Evolutionary conservation across 2,329 filamentous ascomycete species (phyloP), one percentile per base, ranked within the genome.

Genomic region (Aspergillus fructus): DNA sequence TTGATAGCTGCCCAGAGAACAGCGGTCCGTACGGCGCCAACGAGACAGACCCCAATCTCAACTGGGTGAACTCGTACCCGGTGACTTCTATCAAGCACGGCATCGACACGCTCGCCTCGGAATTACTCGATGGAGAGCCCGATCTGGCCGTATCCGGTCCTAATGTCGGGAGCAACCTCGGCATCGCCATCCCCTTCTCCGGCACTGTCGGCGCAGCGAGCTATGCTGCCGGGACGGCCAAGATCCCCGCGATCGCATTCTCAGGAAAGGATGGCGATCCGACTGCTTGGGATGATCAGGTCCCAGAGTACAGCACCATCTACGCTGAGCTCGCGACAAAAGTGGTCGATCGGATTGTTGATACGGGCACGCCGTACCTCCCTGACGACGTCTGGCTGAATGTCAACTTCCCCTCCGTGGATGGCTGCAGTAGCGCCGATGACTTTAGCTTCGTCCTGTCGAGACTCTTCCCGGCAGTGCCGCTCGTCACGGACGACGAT

Each of bases 61-160:
- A 89, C 78, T 90, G 88, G 78, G 87, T 90, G 58, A 90, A 90
- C 76, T 87, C 85, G 0, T 89, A 78, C 72, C 87, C 88, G 0
- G 84, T 85, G 2, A 89, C 87, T 0, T 77, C 84, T 2, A 85
- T 88, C 66, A 81, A 83, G 56, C 82, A 83, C 68, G 87, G 87
- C 39, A 84, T 89, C 67, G 74, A 84, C 59, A 80, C 75, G 4
- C 78, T 86, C 37, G 81, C 79, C 0, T 79, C 81, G 0, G 74
- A 78, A 41, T 75, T 83, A 54, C 89, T 85, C 78, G 78, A 78
- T 55, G 76, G 76, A 4, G 68, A 70, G 1, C 81, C 86, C 0
- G 86, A 89, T 51, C 77, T 90, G 23, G 86, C 85, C n/a, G 81
- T 90, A 2, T 69, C 86, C 0, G 87, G 87, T 0, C 83, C 85